Base-by-base conservation (phyloP, 495 filamentous ascomycete species). In the Tuber umbilicatum region DNA sequence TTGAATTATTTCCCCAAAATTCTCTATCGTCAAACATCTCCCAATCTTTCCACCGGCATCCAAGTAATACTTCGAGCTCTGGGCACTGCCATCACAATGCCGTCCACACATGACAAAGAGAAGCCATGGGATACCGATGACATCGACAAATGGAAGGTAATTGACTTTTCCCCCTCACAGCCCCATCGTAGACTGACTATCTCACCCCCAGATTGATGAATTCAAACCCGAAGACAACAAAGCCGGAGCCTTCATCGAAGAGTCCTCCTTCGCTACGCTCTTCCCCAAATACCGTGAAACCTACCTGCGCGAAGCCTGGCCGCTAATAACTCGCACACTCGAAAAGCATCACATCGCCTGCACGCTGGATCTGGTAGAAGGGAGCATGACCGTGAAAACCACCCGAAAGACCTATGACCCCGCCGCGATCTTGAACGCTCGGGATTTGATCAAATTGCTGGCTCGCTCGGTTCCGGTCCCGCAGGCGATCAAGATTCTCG, bases 41-140 rank as follows among this genome's bases (percentile, higher is more conserved):
- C 50, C 5, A 64, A 35, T 27, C 14, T 35, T 64, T 27, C 17
- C 27, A 35, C 55, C 55, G 2, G 27, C 27, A 64, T 7, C 55
- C 27, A 64, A 64, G 14, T 1, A 64, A 35, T 5, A 17, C 55
- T 16, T 35, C 55, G 17, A 64, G 27, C 27, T 64, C 55, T 35
- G n/a, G 35, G 27, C 27, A 64, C 14, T 31, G 14, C 55, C 55
- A 27, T 64, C 73, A 21, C 67, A 70, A 97, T 97, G 94, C 94
- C 94, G 73, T 96, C 93, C 72, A 97, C 93, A 73, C 90, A 97
- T 86, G 95, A 97, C 74, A 90, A 88, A 74, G 93, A 97, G 7
- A 99, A 99, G 83, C 92, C 95, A 47, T 98, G 94, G 95, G 94
- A 99, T 83, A 97, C 93, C 70, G 93, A 95, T 74, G 95, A 97